A percentile compares a stretch with the other conserved stretches of the same genome.
These are phyloP conservation scores for Aspergillus caelatus DNA, from an alignment of 2,329 filamentous ascomycete species.

Conservation along the genomic window DNA sequence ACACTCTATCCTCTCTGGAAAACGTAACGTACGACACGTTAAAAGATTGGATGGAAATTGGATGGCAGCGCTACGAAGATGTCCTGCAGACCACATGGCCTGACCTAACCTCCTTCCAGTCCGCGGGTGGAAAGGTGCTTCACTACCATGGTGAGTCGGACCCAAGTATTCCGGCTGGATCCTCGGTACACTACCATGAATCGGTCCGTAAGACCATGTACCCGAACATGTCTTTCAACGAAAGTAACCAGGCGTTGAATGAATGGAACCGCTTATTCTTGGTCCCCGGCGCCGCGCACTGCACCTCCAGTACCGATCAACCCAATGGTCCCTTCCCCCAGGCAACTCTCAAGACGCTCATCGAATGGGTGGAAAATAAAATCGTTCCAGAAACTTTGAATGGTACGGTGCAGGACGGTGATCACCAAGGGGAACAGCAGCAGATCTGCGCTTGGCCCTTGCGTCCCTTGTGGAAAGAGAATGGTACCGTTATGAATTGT, in stretches of 20 bases:
- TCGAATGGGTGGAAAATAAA: conserved; percentile 58
- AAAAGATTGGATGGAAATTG: conserved; percentile 55
- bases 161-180: conserved; percentile 54
- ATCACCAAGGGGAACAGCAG: conserved; percentile 33
- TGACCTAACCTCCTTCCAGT: conserved; percentile 55
- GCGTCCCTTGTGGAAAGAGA: conserved; percentile 33
- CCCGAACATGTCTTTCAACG: conserved; percentile 41
- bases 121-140: conserved; percentile 57
- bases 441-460: conserved; percentile 39
- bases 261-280: conserved; percentile 62
- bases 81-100: conserved; percentile 57
- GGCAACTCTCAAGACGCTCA: conserved; percentile 50
- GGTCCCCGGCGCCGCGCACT: conserved; percentile 59
- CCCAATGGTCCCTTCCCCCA: conserved; percentile 48
- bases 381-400: conserved; percentile 49
- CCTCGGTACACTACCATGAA: conserved; percentile 59
- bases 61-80: conserved; percentile 53
- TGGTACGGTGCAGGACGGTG: conserved; percentile 39
- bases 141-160: conserved; percentile 64
- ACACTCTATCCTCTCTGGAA: conserved; percentile 47
- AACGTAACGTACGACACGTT: conserved; percentile 61
- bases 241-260: conserved; percentile 45
- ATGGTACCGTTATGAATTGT: conserved; percentile 12
- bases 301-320: conserved; percentile 49
- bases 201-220: conserved; percentile 57